Evolutionary conservation across 176 grass and related monocot genomes (phyloP).

Genomic region (Triticum urartu): DNA sequence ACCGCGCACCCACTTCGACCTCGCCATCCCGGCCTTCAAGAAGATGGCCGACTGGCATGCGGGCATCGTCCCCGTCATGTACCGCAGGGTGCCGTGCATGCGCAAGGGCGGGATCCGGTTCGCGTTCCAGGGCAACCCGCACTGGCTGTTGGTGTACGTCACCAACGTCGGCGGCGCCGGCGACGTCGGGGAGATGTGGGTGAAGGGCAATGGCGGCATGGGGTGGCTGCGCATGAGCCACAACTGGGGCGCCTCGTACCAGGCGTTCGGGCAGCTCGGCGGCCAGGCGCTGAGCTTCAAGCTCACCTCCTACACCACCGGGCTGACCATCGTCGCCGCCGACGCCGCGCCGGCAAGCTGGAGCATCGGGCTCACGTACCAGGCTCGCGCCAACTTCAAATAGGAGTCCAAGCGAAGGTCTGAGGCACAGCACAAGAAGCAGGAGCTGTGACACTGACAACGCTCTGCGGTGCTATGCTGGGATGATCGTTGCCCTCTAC

Average conservation of each 20-base stretch:
- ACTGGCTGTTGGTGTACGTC: slow-evolving; percentile 72
- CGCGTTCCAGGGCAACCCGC: slow-evolving; percentile 55
- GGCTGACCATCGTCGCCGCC: slow-evolving; percentile 48
- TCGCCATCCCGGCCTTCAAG: slow-evolving; percentile 81
- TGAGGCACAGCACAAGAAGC: neutral
- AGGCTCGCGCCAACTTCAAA: slow-evolving; percentile 57
- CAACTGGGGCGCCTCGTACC: slow-evolving; percentile 69
- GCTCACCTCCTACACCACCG: slow-evolving; percentile 63
- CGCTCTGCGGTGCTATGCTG: neutral
- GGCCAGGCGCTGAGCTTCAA: slow-evolving; percentile 67
- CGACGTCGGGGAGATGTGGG: slow-evolving; percentile 53
- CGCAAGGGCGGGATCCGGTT: slow-evolving; percentile 48
- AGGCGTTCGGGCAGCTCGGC: slow-evolving; percentile 61
- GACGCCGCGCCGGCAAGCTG: slow-evolving; percentile 58
- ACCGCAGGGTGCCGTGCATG: slow-evolving; percentile 67
- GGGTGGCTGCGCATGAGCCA: slow-evolving; percentile 67
- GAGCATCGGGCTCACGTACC: slow-evolving; percentile 59
- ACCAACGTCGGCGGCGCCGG: slow-evolving; percentile 72
- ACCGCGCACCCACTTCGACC: slow-evolving; percentile 71
- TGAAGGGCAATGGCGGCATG: slow-evolving; percentile 27
- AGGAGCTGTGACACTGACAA: neutral
- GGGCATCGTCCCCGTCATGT: slow-evolving; percentile 83
- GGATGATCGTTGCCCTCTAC: neutral
- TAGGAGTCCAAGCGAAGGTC: neutral
- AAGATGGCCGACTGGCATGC: slow-evolving; percentile 63